Base-by-base conservation (phyloP, 306 rosid genomes). In the Geum urbanum region DNA sequence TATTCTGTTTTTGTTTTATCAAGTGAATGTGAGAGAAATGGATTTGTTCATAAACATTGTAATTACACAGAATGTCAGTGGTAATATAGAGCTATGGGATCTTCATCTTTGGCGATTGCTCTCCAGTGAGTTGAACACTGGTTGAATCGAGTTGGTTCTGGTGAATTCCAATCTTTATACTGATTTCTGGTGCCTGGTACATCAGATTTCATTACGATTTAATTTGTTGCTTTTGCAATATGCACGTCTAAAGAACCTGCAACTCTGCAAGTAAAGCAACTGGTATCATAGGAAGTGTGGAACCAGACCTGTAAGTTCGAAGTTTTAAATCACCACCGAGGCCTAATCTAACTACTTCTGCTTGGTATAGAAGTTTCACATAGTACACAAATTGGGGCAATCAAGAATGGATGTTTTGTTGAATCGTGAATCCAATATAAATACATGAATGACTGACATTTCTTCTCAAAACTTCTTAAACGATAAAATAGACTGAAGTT, bases 1-100 rank as follows among this genome's bases (percentile, higher is more conserved):
- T 39, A 20, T 76, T 67, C 77, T 69, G 22, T 79, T 8, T 52
- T 75, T 74, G 63, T 69, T 39, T 40, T 24, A 53, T 37, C 72
- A 19, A 40, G 46, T 40, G 63, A 59, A 41, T 44, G 72, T n/a
- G 22, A 53, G 63, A 24, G 52, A 41, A 15, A 14, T 11, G 37
- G 37, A 32, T 44, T 18, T 16, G 54, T 51, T 68, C 19, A 45
- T 56, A 24, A 44, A 70, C 45, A 8, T 56, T 44, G 74, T 56
- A 56, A 70, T 44, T 70, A 70, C 19, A 56, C 53, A 43, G 27
- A 56, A 14, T 24, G 41, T 44, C 57, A 44, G 46, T 52, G 24
- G 52, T 70, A 10, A 56, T 55, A 24, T 3, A 55, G 74, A 9
- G 55, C 44, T 70, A 54, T 44, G 65, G 63, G 37, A 51, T 54